phyloP scores from a whole-genome alignment of 2,329 filamentous ascomycete genomes.

The Talaromyces atroroseus region DNA sequence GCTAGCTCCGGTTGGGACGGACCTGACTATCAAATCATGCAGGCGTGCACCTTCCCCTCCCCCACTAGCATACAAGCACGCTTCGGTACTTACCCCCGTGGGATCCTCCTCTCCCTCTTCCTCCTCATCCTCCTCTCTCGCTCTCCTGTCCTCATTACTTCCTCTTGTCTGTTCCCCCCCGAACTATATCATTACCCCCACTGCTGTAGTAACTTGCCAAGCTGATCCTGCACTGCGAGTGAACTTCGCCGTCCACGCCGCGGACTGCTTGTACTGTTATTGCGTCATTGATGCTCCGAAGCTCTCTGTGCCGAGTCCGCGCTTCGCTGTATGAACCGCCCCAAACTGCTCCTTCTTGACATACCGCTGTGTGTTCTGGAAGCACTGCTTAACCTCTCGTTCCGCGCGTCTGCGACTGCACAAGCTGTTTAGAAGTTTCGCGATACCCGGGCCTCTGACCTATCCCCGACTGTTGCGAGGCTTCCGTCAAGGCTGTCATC shows the following conservation, averaged over 20 bases:
- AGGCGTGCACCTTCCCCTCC: conserved; percentile 7
- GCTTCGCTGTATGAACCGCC: not conserved
- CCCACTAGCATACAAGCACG: not conserved
- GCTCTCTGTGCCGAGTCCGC: not conserved
- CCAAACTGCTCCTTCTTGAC: not conserved
- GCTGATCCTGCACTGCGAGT: not conserved
- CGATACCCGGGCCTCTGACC: not conserved
- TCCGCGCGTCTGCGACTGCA: conserved; percentile 5
- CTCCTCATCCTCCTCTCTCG: not conserved
- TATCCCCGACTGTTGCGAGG: not conserved
- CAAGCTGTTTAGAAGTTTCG: not conserved
- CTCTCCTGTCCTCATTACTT: not conserved
- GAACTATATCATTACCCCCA: not conserved
- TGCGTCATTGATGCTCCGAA: not conserved
- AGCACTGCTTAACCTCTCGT: not conserved
- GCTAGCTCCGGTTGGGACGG: not conserved
- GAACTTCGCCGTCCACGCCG: not conserved
- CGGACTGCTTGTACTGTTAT: not conserved
- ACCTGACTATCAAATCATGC: not conserved
- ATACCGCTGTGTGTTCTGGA: conserved; percentile 8
- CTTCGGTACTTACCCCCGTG: not conserved
- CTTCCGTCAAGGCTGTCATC: not conserved
- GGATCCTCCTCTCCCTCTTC: no score
- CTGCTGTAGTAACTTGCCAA: not conserved
- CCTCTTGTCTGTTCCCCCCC: not conserved